Base-by-base conservation (phyloP, 2,329 filamentous ascomycete genomes). In the Albifimbria verrucaria region DNA sequence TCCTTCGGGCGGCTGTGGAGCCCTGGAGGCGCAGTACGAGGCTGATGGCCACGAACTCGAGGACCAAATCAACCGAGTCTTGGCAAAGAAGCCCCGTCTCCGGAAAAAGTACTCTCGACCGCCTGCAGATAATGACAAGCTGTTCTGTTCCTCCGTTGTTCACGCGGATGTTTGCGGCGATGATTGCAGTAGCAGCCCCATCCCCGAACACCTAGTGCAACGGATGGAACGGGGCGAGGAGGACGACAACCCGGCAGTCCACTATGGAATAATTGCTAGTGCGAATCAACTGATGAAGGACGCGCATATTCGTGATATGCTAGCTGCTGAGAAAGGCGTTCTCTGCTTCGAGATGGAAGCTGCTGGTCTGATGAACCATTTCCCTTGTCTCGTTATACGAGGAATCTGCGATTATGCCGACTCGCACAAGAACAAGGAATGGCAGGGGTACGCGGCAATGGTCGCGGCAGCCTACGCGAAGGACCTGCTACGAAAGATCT, bases 401-500 rank as follows among this genome's bases (percentile, higher is more conserved):
- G 67, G 68, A 1, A 65, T 71, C 36, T 68, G 59, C 53, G 66
- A 71, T 56, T 71, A 70, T 48, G 55, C 66, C 0, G 68, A 70
- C 49, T 59, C 61, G 5, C 63, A 67, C 45, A 67, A 67, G 45
- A 63, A 63, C 47, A 59, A 65, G 5, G 43, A 39, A 2, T 68
- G 62, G 65, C 64, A 67, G 36, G 48, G 55, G n/a, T 67, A 61
- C 55, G 57, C 64, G 3, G 61, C 65, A 3, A 55, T 60, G 36
- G 53, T 52, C 26, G 61, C 64, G 18, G 65, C 65, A 3, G 63
- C 55, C 21, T 67, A 63, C 46, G 59, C 60, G 2, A 65, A 58
- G 50, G 52, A 62, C 3, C 49, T 63, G 2, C 25, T 63, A n/a
- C 23, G n/a, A n/a, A n/a, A n/a, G n/a, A n/a, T n/a, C n/a, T n/a